phyloP scores from a whole-genome alignment of 768 basidiomycete genomes.

The Mycena belliarum region DNA sequence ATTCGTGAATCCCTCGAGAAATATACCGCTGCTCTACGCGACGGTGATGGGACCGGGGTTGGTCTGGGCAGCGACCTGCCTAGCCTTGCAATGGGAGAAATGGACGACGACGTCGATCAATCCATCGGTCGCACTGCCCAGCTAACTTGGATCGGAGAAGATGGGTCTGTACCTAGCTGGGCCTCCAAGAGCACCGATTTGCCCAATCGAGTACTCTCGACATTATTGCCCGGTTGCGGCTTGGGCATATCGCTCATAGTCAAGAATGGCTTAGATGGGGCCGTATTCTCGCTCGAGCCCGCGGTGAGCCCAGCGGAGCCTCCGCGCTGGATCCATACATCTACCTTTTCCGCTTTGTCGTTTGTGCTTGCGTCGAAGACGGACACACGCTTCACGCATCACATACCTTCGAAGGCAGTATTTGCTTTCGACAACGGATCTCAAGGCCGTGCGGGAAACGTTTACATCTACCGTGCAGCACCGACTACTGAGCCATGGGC shows the following conservation, averaged over 20 bases:
- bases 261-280: constrained; percentile 76
- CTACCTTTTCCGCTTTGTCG: constrained; percentile 87
- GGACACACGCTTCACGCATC: constrained; percentile 86
- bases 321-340: constrained; percentile 67
- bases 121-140: constrained; percentile 65
- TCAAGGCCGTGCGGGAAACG: constrained; percentile 70
- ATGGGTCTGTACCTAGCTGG: constrained; percentile 50
- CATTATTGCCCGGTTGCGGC: constrained; percentile 59
- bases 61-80: constrained; percentile 73
- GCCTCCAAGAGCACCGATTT: constrained; percentile 14
- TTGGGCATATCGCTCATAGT: constrained; percentile 50
- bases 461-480: constrained; percentile 79
- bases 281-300: constrained; percentile 52
- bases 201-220: constrained; percentile 64
- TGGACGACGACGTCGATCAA: constrained; percentile 87
- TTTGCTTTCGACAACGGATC: constrained; percentile 85
- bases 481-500: constrained; percentile 57
- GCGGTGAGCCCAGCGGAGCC: constrained; percentile 25
- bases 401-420: constrained; percentile 56
- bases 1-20: constrained; percentile 85
- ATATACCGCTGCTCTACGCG: constrained; percentile 68
- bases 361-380: constrained; percentile 94
- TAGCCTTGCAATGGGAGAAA: constrained; percentile 83
- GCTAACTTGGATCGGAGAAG: constrained; percentile 65
- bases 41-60: constrained; percentile 57